phyloP scores from a whole-genome alignment of 2,329 filamentous ascomycete genomes.

The Geosmithia morbida region DNA sequence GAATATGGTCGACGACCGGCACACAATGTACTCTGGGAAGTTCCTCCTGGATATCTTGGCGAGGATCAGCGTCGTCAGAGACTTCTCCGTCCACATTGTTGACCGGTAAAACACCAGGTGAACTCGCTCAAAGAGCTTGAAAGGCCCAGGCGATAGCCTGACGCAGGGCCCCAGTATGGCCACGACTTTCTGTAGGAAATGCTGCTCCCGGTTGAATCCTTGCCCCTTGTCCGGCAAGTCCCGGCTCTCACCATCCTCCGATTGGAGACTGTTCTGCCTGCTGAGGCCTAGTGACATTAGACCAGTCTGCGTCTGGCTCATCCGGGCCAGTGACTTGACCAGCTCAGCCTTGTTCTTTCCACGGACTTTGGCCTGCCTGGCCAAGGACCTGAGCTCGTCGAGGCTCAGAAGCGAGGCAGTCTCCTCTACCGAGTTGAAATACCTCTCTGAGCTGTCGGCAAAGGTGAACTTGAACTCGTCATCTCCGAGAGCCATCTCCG shows the following conservation, averaged over 20 bases:
- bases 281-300: conserved; percentile 56
- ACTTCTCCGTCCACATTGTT: conserved; percentile 95
- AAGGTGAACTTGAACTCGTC: conserved; percentile 60
- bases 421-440: conserved; percentile 67
- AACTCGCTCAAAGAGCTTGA: conserved; percentile 82
- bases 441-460: conserved; percentile 60
- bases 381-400: conserved; percentile 73
- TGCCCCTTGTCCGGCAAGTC: conserved; percentile 6
- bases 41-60: conserved; percentile 78
- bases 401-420: conserved; percentile 69
- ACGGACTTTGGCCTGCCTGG: conserved; percentile 74
- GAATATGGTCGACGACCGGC: conserved; percentile 81
- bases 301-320: conserved; percentile 61
- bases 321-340: conserved; percentile 54
- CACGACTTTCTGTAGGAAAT: conserved; percentile 68
- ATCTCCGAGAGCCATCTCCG: conserved; percentile 29
- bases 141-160: conserved; percentile 54
- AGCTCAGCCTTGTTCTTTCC: conserved; percentile 82
- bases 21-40: conserved; percentile 84
- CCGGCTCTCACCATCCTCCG: conserved; percentile 25
- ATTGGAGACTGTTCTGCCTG: conserved; percentile 43
- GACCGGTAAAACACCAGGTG: conserved; percentile 94
- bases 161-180: conserved; percentile 70
- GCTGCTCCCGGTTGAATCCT: conserved; percentile 49
- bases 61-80: conserved; percentile 84